Conservation (phyloP, 805 yeast genomes). For the Metschnikowia kofuensis region DNA sequence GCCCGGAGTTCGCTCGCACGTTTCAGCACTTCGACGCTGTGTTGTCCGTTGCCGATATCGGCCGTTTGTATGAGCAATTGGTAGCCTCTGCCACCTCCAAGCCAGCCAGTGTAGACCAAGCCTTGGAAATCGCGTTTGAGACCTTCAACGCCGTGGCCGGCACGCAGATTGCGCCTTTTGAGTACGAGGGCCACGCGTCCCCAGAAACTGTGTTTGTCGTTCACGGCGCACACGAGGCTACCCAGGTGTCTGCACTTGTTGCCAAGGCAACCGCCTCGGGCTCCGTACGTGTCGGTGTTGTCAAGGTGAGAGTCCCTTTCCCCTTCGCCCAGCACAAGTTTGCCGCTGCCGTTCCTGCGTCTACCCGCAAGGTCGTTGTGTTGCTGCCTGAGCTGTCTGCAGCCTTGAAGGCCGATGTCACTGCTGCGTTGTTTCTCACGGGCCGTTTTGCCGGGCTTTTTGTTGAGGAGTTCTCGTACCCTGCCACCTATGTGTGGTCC, state of each 20-base stretch:
- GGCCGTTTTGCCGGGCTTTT: constrained; percentile 36
- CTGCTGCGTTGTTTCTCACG: constrained; percentile 63
- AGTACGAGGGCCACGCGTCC: constrained; percentile 60
- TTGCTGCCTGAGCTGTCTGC: constrained; percentile 54
- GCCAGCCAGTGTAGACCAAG: constrained; percentile 30
- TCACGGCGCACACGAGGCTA: constrained; percentile 70
- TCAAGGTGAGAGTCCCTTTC: constrained; percentile 71
- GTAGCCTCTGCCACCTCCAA: constrained; percentile 18
- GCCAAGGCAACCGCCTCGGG: constrained; percentile 24
- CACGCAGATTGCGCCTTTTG: constrained; percentile 57
- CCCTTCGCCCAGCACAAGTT: constrained; percentile 73
- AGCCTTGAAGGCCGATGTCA: constrained; percentile 64
- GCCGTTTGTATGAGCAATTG: constrained; percentile 38
- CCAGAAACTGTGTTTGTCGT: constrained; percentile 78
- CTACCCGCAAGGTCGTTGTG: constrained; percentile 61
- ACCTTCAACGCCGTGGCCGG: constrained; percentile 55
- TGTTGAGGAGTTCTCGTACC: constrained; percentile 52
- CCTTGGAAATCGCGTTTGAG: constrained; percentile 45
- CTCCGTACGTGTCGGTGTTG: constrained; percentile 52
- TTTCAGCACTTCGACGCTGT: constrained; percentile 46
- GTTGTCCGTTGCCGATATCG: constrained; percentile 42
- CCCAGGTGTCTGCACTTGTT: constrained; percentile 49
- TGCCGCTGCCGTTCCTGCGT: constrained; percentile 52
- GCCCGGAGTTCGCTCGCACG: constrained; percentile 58
- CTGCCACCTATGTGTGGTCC: constrained; percentile 55